Conservation (phyloP, 2,329 filamentous ascomycete genomes). For the Leptosphaerulina australis region DNA sequence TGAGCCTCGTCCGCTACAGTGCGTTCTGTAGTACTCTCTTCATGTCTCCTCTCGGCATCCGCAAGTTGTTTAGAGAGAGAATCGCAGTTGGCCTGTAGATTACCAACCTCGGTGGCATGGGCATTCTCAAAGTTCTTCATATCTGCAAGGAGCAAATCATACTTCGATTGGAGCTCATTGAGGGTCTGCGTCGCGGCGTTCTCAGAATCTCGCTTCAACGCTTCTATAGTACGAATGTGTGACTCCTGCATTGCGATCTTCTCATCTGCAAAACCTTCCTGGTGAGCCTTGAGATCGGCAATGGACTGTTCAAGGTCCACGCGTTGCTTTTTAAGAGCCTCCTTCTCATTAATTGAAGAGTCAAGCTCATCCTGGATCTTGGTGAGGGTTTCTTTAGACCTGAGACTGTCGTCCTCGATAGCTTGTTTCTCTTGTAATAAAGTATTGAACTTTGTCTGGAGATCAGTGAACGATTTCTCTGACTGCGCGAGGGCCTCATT, state of each 20-base stretch:
- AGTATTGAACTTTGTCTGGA: slow-evolving; percentile 32
- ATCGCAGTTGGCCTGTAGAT: slow-evolving; percentile 27
- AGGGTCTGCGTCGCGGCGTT: slow-evolving; percentile 35
- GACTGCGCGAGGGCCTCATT: slow-evolving; percentile 31
- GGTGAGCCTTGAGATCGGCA: slow-evolving; percentile 39
- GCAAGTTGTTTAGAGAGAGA: slow-evolving; percentile 27
- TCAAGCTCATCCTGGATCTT: slow-evolving; percentile 31
- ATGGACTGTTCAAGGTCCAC: slow-evolving; percentile 32
- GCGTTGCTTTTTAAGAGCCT: slow-evolving; percentile 26
- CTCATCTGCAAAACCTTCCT: slow-evolving; percentile 38
- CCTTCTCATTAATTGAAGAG: slow-evolving; percentile 25
- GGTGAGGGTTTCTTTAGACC: slow-evolving; percentile 22
- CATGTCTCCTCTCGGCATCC: slow-evolving; percentile 32
- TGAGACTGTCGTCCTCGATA: slow-evolving; percentile 22
- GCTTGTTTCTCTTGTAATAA: slow-evolving; percentile 25
- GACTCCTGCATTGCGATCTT: slow-evolving; percentile 40
- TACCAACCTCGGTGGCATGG: slow-evolving; percentile 30
- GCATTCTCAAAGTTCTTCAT: slow-evolving; percentile 23
- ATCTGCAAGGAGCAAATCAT: slow-evolving; percentile 26
- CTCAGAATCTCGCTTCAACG: slow-evolving; percentile 41
- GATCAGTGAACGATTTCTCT: slow-evolving; percentile 13
- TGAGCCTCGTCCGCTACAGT: slow-evolving; percentile 29
- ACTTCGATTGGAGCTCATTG: slow-evolving; percentile 36
- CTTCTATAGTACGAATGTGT: slow-evolving; percentile 37
- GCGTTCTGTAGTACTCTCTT: slow-evolving; percentile 24